Percentiles rank a stretch among this genome's conserved stretches.
phyloP scores from a whole-genome alignment of 495 filamentous ascomycete genomes.

The Aspergillus avenaceus region DNA sequence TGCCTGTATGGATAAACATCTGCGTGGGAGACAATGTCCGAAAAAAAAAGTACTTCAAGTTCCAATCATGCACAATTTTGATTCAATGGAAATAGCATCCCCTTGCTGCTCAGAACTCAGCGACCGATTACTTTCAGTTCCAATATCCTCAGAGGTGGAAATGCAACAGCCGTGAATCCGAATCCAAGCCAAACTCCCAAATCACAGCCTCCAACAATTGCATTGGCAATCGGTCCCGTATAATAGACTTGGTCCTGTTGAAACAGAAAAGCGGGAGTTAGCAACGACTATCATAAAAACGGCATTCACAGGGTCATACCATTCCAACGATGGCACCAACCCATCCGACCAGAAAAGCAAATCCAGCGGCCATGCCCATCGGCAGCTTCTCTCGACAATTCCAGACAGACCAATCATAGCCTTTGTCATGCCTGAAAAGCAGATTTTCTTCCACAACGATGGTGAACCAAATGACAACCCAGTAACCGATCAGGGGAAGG shows the following conservation, averaged over 20 bases:
- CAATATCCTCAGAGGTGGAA: conserved; percentile 39
- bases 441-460: conserved; percentile 42
- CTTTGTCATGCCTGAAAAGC: conserved; percentile 32
- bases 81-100: neutral
- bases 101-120: too few relatives aligned
- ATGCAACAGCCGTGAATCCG: conserved; percentile 38
- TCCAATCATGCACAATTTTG: neutral
- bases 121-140: conserved; percentile 37
- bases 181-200: conserved; percentile 43
- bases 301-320: conserved; percentile 25
- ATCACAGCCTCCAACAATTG: conserved; percentile 31
- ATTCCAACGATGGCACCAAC: conserved; percentile 47
- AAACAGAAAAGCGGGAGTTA: conserved; percentile 1
- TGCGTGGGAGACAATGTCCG: too few relatives aligned
- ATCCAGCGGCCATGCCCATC: conserved; percentile 40
- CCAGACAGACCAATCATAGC: conserved; percentile 48
- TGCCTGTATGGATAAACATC: neutral
- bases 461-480: conserved; percentile 43
- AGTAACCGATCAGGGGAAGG: conserved; percentile 48
- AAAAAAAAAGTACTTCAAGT: neutral
- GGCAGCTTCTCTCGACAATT: conserved; percentile 37
- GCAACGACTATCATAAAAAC: neutral
- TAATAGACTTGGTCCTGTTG: conserved; percentile 44
- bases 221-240: conserved; percentile 39
- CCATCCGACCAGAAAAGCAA: conserved; percentile 47